phyloP scores from a whole-genome alignment of 2,329 filamentous ascomycete genomes.

The Cordyceps cateniannulata region DNA sequence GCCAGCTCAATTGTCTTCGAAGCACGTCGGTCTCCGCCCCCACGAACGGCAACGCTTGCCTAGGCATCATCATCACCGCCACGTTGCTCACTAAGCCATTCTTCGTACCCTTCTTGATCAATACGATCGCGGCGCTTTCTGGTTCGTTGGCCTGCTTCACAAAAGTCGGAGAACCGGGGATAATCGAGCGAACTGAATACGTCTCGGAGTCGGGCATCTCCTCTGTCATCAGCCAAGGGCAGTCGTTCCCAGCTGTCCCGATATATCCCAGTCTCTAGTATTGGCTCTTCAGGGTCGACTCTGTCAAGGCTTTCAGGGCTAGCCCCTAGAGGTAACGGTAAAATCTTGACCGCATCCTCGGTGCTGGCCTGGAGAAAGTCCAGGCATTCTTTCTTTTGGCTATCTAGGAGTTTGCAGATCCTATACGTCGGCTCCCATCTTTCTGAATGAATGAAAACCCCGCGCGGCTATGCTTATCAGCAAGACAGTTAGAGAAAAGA shows the following conservation, averaged over 20 bases:
- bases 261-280: constrained; percentile 20
- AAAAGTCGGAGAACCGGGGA: neutral
- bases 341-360: neutral
- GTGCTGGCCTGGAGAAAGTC: constrained; percentile 13
- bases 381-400: constrained; percentile 16
- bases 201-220: neutral
- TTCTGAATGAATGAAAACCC: constrained; percentile 16
- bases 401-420: constrained; percentile 17
- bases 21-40: too few species aligned
- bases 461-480: too few species aligned
- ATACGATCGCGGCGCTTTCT: neutral
- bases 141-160: neutral
- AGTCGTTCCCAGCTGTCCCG: constrained; percentile 25
- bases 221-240: constrained; percentile 11
- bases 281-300: constrained; percentile 22
- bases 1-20: too few species aligned
- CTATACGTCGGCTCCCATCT: constrained; percentile 13
- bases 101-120: too few species aligned
- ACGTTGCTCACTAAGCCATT: too few species aligned
- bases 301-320: constrained; percentile 18
- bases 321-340: constrained; percentile 16
- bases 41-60: too few species aligned
- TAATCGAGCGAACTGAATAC: neutral
- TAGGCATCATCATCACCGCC: too few species aligned
- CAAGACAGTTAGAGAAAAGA: too few species aligned